Evolutionary conservation across 495 filamentous ascomycete species (phyloP), one percentile per base, ranked within the genome.

Genomic region (Clavariopsis aquatica): DNA sequence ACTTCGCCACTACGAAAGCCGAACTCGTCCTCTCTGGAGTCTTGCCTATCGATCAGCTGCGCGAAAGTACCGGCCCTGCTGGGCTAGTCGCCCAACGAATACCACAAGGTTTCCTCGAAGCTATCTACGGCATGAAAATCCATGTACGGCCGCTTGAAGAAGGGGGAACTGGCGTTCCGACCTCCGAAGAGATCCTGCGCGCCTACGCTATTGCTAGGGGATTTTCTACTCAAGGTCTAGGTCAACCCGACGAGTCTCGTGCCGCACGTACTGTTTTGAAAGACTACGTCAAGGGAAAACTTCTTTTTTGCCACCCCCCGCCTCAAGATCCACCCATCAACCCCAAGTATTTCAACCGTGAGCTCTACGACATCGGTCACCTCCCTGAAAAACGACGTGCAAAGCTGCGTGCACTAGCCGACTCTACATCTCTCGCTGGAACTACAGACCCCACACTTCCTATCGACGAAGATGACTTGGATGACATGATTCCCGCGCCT

Each of bases 11-110:
- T 49, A 98, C 92, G 27, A 98, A 97, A 77, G 95, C 90, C 26
- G 95, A 99, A 71, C 85, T 99, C 12, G 95, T 99, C 43, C 92
- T 91, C 76, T 93, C 92, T 70, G 95, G 95, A 69, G 87, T 99
- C 41, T 85, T 99, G 6, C 95, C 95, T 22, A 97, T 99, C 72
- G 95, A 99, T 77, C 95, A 99, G 73, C 83, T 96, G 62, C 86
- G 95, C 55, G 95, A 99, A 73, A 96, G 89, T 78, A 95, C 89
- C 1, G 95, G 93, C 2, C 95, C 95, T 1, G 86, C 87, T 2
- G 84, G 82, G 9, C 83, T 99, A 20, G 90, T 99, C n/a, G 87
- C 93, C 6, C 86, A 90, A 61, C 83, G 95, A 26, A 92, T 99
- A 55, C 95, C 95, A n/a, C 85, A 94, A 68, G 74, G 83, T 2